These are phyloP conservation scores for Tricholoma furcatifolium DNA, from an alignment of 768 basidiomycete species.

Conservation along the genomic window DNA sequence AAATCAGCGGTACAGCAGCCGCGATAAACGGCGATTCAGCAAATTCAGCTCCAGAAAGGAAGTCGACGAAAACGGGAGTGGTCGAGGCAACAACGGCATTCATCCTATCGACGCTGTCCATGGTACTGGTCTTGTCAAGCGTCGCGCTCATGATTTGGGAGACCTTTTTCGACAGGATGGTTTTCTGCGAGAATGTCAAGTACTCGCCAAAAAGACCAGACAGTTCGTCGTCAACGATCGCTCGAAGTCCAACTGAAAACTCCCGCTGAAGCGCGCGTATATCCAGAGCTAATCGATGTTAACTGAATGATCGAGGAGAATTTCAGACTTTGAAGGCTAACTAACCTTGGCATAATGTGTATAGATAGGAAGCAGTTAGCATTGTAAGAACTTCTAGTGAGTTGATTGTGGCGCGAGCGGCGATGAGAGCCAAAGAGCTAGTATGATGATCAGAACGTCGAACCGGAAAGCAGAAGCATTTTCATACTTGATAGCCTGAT, in stretches of 20 bases:
- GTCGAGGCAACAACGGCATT: constrained; percentile 55
- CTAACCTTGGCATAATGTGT: constrained; percentile 64
- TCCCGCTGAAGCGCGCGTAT: constrained; percentile 71
- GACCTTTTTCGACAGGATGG: constrained; percentile 33
- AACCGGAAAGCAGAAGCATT: not conserved
- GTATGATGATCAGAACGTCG: not conserved
- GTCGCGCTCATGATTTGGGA: constrained; percentile 42
- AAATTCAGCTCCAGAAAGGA: constrained; percentile 42
- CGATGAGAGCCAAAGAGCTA: constrained; percentile 66
- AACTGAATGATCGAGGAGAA: not conserved
- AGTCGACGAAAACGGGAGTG: constrained; percentile 46
- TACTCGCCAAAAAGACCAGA: constrained; percentile 39
- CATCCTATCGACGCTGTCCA: constrained; percentile 74
- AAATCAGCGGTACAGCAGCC: constrained; percentile 32
- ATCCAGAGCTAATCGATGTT: constrained; percentile 55
- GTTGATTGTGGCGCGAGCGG: constrained; percentile 70
- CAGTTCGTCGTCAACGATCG: constrained; percentile 52
- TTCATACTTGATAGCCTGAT: constrained; percentile 78
- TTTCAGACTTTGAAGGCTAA: not conserved
- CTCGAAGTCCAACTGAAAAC: constrained; percentile 45
- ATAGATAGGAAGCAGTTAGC: constrained; percentile 69
- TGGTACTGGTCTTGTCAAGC: constrained; percentile 64
- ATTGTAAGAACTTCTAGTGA: constrained; percentile 70
- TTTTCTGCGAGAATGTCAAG: constrained; percentile 28
- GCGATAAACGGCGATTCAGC: constrained; percentile 19